phyloP scores from a whole-genome alignment of 345 rosid species.

The Eucalyptus marginata region DNA sequence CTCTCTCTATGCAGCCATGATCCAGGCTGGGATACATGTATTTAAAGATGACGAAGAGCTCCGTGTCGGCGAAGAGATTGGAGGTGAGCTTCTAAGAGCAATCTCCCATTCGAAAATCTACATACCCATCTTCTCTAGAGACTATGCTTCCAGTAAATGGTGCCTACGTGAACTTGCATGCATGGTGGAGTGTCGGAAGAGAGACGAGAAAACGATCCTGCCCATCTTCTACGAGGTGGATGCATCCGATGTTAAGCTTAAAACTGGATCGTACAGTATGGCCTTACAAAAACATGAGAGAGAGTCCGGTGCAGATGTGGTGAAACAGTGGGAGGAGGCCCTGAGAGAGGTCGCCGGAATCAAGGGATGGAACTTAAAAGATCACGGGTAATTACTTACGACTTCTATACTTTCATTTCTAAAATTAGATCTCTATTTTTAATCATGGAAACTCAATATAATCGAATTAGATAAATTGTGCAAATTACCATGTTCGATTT shows the following conservation, averaged over 20 bases:
- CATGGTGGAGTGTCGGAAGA: not conserved
- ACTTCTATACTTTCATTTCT: not conserved
- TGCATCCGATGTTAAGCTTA: not conserved
- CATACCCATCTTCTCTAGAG: not conserved
- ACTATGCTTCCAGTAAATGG: not conserved
- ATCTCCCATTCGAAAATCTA: not conserved
- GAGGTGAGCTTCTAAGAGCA: not conserved
- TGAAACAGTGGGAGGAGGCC: not conserved
- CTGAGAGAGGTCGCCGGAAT: not conserved
- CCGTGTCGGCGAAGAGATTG: not conserved
- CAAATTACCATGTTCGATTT: too few relatives aligned
- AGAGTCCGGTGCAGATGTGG: not conserved
- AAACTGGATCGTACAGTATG: not conserved
- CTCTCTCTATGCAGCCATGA: not conserved
- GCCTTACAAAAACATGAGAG: not conserved
- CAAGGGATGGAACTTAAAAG: not conserved
- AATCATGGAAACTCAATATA: not conserved
- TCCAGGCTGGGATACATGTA: not conserved
- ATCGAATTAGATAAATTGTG: not conserved
- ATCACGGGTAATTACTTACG: accelerated
- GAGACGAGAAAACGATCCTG: not conserved
- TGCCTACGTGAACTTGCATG: not conserved
- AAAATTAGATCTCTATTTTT: not conserved
- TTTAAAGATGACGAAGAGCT: not conserved
- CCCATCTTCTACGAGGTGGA: not conserved